phyloP scores from a whole-genome alignment of 306 rosid genomes.

The Hylodesmum podocarpum region DNA sequence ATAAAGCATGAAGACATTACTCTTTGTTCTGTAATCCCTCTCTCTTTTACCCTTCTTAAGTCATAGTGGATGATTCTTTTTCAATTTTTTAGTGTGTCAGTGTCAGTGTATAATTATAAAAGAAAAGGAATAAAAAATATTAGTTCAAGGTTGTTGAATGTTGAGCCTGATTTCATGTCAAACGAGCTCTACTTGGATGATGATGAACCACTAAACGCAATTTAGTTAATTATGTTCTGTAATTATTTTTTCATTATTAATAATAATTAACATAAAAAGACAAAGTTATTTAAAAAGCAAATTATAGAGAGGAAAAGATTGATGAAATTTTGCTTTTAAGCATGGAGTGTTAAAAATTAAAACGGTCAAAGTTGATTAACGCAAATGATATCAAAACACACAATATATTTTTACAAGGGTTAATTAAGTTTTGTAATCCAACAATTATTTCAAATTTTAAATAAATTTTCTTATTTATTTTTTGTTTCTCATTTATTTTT shows the following conservation, averaged over 20 bases:
- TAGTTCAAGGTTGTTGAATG: not conserved
- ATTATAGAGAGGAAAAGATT: not conserved
- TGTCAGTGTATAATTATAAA: not conserved
- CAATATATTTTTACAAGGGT: no score
- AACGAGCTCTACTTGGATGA: no score
- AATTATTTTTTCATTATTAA: not conserved
- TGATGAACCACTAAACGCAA: no score
- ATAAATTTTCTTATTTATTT: no score
- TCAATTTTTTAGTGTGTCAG: not conserved
- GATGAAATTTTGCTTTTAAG: not conserved
- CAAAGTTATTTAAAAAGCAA: not conserved
- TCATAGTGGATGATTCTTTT: not conserved
- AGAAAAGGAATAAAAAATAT: not conserved
- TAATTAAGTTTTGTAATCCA: no score
- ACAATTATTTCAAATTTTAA: no score
- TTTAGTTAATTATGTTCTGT: not conserved
- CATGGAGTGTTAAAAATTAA: not conserved
- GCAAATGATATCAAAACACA: no score
- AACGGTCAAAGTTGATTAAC: no score
- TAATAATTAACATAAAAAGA: not conserved
- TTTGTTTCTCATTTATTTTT: no score
- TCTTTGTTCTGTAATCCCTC: not conserved
- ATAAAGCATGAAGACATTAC: not conserved
- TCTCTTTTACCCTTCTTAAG: not conserved
- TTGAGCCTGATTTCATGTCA: not conserved